Evolutionary conservation across 2,329 filamentous ascomycete species (phyloP).

Genomic region (Xylaria sp.): DNA sequence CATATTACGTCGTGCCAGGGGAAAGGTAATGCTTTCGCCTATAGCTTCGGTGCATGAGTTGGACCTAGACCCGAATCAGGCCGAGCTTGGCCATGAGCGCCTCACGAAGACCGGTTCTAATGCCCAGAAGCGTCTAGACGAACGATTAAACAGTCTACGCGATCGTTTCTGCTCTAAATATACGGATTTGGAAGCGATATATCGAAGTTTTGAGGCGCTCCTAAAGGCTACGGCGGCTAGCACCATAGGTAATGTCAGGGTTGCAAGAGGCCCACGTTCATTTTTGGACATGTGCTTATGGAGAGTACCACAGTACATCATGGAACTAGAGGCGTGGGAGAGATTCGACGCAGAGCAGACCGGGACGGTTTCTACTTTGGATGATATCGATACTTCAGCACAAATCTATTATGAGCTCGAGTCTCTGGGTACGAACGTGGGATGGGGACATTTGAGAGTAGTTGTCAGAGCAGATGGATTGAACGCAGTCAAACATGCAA

Average conservation of each 20-base stretch:
- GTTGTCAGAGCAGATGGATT: conserved; percentile 61
- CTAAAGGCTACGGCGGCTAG: conserved; percentile 52
- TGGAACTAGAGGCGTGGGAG: conserved; percentile 57
- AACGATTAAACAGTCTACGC: conserved; percentile 52
- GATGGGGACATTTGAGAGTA: conserved; percentile 58
- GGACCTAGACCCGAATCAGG: conserved; percentile 13
- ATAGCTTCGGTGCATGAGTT: conserved; percentile 11
- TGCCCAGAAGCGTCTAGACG: conserved; percentile 45
- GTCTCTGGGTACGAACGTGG: conserved; percentile 53
- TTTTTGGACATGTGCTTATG: conserved; percentile 61
- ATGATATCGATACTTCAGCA: conserved; percentile 54
- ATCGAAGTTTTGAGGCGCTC: conserved; percentile 57
- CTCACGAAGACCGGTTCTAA: conserved; percentile 27
- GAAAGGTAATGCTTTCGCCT: conserved; percentile 41
- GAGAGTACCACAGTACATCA: conserved; percentile 59
- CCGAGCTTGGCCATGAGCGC: conserved; percentile 13
- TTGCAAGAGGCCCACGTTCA: conserved; percentile 51
- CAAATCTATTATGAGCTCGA: conserved; percentile 63
- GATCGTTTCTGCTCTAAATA: conserved; percentile 46
- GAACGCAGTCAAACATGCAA: conserved; percentile 55
- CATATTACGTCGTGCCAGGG: conserved; percentile 46
- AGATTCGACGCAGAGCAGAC: conserved; percentile 51
- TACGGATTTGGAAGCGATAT: conserved; percentile 57
- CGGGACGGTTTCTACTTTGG: conserved; percentile 50
- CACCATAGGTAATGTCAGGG: conserved; percentile 24